These are phyloP conservation scores for Aspergillus versicolor DNA, from an alignment of 2,329 filamentous ascomycete species.

Conservation along the genomic window DNA sequence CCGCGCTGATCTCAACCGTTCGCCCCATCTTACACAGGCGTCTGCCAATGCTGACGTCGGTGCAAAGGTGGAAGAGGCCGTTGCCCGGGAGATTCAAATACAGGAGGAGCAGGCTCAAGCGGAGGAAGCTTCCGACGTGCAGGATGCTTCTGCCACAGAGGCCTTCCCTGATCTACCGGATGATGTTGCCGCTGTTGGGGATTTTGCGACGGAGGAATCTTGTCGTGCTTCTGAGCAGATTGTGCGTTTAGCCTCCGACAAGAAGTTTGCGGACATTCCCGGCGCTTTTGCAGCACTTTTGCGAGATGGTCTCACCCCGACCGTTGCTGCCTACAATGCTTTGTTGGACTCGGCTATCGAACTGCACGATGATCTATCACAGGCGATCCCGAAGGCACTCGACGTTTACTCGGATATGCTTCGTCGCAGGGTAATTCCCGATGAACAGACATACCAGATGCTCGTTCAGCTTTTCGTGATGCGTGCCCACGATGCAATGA, in stretches of 20 bases:
- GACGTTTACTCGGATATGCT: slow-evolving; percentile 98
- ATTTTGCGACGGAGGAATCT: slow-evolving; percentile 60
- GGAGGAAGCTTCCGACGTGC: slow-evolving; percentile 35
- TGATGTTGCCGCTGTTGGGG: slow-evolving; percentile 41
- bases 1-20: slow-evolving; percentile 57
- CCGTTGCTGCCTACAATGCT: slow-evolving; percentile 86
- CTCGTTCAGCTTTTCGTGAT: slow-evolving; percentile 79
- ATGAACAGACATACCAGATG: slow-evolving; percentile 83
- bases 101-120: slow-evolving; percentile 52
- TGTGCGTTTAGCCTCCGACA: slow-evolving; percentile 66
- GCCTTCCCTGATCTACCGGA: slow-evolving; percentile 27
- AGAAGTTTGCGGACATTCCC: slow-evolving; percentile 83
- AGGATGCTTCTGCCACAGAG: slow-evolving; percentile 25
- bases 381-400: slow-evolving; percentile 85
- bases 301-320: slow-evolving; percentile 75
- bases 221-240: slow-evolving; percentile 76
- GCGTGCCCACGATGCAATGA: slow-evolving; percentile 74
- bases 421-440: slow-evolving; percentile 74
- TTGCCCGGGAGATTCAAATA: slow-evolving; percentile 73
- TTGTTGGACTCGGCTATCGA: slow-evolving; percentile 81
- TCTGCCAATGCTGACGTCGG: slow-evolving; percentile 53
- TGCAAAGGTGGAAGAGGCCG: slow-evolving; percentile 80
- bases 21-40: slow-evolving; percentile 61
- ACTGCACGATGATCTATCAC: slow-evolving; percentile 73
- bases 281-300: slow-evolving; percentile 89